Base-by-base conservation (phyloP, 371 early-diverging fungal species). In the Rhizomucor pusillus region DNA sequence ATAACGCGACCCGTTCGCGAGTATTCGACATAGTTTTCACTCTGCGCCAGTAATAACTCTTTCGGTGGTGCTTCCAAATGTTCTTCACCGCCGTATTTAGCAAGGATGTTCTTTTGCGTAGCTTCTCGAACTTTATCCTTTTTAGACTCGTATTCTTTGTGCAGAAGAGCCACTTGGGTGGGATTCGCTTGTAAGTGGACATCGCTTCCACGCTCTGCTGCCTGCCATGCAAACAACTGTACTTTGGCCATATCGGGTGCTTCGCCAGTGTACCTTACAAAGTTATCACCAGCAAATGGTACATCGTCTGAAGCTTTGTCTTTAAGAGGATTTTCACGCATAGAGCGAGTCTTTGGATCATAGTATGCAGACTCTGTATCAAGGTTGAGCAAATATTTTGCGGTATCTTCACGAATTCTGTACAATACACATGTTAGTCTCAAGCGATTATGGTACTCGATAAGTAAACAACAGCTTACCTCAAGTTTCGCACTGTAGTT, bases 261-360 rank as follows among this genome's bases (percentile, higher is more conserved):
- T 47, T 89, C 95, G 36, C 94, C 95, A 29, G 96, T 83, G 63
- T 90, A 90, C 33, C 95, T 78, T 6, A 89, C 83, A 77, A 95
- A 94, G 63, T 97, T 95, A 66, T 98, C 99, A 37, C 96, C 99
- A 7, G 92, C 82, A 57, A 83, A 92, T 1, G 62, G 60, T 10
- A 69, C 69, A 43, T 79, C 79, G 25, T 74, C 77, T 16, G 86
- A 75, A 25, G 80, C 80, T 46, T 81, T 82, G 22, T 86, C 89
- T 49, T 80, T 78, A 47, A 85, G 69, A 16, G 97, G 97, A 71
- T 96, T 95, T 45, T 95, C 98, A 65, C 96, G 89, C 99, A 98
- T 98, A 3, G 97, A 94, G 41, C 98, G 87, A 7, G 98, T 93
- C 71, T 99, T 99, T 29, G 99, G 99, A 75, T 99, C 97, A 66